Conservation (phyloP, 2,329 filamentous ascomycete species). For the Cercospora zeina region DNA sequence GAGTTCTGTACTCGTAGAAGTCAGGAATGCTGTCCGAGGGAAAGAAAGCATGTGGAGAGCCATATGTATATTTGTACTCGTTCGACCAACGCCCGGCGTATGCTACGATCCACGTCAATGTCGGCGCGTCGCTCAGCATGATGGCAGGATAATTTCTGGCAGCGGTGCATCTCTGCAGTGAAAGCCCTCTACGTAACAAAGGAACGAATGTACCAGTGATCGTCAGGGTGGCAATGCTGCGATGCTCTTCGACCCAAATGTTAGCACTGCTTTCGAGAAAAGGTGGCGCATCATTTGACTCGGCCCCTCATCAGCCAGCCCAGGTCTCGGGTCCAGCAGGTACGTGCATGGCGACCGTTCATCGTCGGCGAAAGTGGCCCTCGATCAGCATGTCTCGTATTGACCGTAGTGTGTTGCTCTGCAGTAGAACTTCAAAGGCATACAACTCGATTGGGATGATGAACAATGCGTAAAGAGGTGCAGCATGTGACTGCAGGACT, state of each 20-base stretch:
- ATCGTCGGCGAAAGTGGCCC: neutral
- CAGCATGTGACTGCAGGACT: neutral
- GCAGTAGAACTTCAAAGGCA: neutral
- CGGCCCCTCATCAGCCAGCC: neutral
- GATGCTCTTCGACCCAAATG: neutral
- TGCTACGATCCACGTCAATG: neutral
- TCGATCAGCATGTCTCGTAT: neutral
- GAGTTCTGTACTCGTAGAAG: constrained; percentile 1
- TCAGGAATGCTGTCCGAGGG: neutral
- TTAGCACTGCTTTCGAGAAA: neutral
- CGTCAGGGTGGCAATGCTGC: neutral
- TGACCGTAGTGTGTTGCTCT: neutral
- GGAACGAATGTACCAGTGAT: neutral
- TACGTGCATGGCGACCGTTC: neutral
- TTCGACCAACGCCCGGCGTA: neutral
- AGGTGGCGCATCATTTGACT: neutral
- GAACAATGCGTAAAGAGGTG: neutral
- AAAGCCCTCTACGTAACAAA: neutral
- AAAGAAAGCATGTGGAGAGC: neutral
- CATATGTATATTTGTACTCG: neutral
- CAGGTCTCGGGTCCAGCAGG: neutral
- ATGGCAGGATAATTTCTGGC: neutral
- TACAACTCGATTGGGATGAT: neutral
- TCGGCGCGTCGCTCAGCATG: neutral
- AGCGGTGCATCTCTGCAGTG: constrained; percentile 4